Conservation (phyloP, 768 basidiomycete species). For the Trametes cinnabarina region DNA sequence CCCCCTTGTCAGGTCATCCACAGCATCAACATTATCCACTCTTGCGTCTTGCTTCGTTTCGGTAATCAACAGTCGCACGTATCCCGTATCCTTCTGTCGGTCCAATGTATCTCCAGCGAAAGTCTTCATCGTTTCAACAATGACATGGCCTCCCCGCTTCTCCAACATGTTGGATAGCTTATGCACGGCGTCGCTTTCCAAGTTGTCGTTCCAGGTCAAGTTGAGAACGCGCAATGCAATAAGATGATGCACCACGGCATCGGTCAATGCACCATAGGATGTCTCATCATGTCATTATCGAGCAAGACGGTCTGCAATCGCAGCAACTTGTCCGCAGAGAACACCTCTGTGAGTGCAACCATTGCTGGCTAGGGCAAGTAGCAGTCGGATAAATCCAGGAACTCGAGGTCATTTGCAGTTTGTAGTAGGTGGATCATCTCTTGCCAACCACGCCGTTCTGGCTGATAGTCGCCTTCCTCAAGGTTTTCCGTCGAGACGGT, state of each 20-base stretch:
- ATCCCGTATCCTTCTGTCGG: neutral
- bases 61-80: neutral
- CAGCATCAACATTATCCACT: neutral
- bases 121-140: neutral
- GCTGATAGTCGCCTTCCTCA: neutral
- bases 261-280: neutral
- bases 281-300: neutral
- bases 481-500: neutral
- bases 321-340: neutral
- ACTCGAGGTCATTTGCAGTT: neutral
- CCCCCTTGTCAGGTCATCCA: neutral
- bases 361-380: neutral
- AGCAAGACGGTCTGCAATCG: neutral
- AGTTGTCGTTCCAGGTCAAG: neutral
- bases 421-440: neutral
- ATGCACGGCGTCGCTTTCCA: neutral
- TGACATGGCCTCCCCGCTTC: neutral
- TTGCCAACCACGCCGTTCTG: neutral
- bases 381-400: neutral
- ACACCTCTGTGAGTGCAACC: neutral
- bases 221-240: neutral
- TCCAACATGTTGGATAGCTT: neutral
- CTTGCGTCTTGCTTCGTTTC: neutral
- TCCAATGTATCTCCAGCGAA: neutral
- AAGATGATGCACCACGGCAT: neutral